Conservation (phyloP, 331 rosid species). For the Dryas integrifolia region DNA sequence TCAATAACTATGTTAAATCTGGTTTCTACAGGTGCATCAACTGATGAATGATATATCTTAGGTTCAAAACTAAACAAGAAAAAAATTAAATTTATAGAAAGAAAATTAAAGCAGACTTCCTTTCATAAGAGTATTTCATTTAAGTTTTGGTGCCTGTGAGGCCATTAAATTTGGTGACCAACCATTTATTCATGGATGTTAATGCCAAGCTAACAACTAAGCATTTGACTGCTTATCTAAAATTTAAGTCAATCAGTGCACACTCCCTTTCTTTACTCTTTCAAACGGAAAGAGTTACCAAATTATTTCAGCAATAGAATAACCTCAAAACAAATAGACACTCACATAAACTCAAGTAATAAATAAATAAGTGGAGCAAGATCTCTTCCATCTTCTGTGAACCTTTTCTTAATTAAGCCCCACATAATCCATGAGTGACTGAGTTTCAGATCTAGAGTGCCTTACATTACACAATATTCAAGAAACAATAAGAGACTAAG, state of each 20-base stretch:
- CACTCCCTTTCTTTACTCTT: not conserved
- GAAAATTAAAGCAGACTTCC: not conserved
- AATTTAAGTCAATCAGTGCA: not conserved
- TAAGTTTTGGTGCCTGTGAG: conserved; percentile 11
- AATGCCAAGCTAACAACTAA: not conserved
- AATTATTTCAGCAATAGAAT: not conserved
- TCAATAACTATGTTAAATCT: not conserved
- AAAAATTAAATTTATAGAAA: not conserved
- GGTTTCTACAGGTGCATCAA: conserved; percentile 1
- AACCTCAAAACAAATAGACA: not conserved
- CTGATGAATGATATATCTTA: not conserved
- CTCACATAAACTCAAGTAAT: not conserved
- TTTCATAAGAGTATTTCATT: not conserved
- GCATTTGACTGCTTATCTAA: not conserved
- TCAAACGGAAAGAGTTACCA: not conserved
- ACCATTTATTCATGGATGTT: not conserved
- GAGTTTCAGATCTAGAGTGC: not conserved
- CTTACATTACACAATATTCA: not conserved
- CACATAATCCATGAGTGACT: not conserved
- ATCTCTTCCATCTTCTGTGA: not conserved
- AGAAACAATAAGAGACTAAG: not conserved
- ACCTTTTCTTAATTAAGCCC: not conserved
- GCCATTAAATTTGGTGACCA: conserved; percentile 10
- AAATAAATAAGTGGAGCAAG: not conserved
- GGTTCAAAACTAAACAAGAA: not conserved